Percentiles rank a stretch among this genome's conserved stretches.
phyloP scores from a whole-genome alignment of 2,329 filamentous ascomycete species.

The Cryphonectria radicalis region DNA sequence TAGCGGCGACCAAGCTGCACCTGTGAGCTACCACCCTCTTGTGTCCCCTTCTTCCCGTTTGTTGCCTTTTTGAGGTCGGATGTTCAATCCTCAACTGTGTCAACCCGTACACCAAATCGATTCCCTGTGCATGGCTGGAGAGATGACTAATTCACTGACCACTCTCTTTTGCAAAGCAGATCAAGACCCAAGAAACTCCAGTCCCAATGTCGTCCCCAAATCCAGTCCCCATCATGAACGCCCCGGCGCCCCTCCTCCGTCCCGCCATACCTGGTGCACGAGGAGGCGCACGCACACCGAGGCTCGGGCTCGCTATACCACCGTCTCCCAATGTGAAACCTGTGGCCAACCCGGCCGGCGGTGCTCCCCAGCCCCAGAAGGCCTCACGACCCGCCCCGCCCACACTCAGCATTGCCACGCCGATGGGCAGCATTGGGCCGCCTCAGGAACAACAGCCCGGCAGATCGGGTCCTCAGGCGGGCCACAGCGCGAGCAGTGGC shows the following conservation, averaged over 20 bases:
- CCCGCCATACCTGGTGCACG: constrained; percentile 77
- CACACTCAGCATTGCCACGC: constrained; percentile 83
- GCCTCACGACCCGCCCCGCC: constrained; percentile 68
- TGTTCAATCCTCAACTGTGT: not conserved
- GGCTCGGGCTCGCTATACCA: constrained; percentile 87
- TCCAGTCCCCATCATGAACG: constrained; percentile 63
- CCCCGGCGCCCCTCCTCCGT: constrained; percentile 76
- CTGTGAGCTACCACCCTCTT: constrained; percentile 22
- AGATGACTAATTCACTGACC: constrained; percentile 12
- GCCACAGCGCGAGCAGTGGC: constrained; percentile 71
- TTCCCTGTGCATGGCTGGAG: not conserved
- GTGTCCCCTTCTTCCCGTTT: not conserved
- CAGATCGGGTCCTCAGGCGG: constrained; percentile 58
- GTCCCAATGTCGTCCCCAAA: constrained; percentile 31
- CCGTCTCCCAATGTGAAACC: constrained; percentile 83
- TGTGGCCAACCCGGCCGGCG: constrained; percentile 56
- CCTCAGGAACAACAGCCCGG: constrained; percentile 69
- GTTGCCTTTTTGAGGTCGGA: not conserved
- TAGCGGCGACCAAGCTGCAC: constrained; percentile 27
- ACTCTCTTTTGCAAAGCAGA: constrained; percentile 16
- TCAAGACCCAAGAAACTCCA: constrained; percentile 21
- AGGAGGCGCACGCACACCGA: constrained; percentile 67
- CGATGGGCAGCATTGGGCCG: constrained; percentile 77
- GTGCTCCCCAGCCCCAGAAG: constrained; percentile 35
- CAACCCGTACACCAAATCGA: not conserved